phyloP scores from a whole-genome alignment of 768 basidiomycete species.

The Mycena kentingensis region DNA sequence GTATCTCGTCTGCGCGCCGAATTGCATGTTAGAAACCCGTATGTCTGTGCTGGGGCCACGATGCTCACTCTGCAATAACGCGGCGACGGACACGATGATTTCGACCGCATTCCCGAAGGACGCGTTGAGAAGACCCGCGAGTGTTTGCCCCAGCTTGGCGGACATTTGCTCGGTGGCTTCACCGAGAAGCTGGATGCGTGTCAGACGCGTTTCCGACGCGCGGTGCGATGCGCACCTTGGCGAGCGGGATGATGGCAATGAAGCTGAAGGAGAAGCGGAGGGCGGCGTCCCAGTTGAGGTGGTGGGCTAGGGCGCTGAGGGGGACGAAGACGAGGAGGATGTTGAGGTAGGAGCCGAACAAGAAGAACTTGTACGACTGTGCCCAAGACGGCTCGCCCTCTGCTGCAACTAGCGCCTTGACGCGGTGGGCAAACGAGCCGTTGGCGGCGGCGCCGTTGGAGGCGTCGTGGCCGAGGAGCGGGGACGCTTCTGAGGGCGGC shows the following conservation, averaged over 20 bases:
- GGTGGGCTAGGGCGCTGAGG: constrained; percentile 64
- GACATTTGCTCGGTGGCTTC: constrained; percentile 84
- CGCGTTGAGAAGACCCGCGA: constrained; percentile 86
- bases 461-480: constrained; percentile 48
- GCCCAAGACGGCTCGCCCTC: constrained; percentile 66
- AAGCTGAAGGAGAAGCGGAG: constrained; percentile 77
- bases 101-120: constrained; percentile 85
- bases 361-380: constrained; percentile 57
- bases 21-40: constrained; percentile 9
- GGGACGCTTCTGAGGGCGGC: constrained; percentile 45
- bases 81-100: constrained; percentile 87
- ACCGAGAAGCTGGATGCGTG: constrained; percentile 59
- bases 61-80: constrained; percentile 68
- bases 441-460: constrained; percentile 27
- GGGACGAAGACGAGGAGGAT: constrained; percentile 80
- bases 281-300: constrained; percentile 72
- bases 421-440: constrained; percentile 34
- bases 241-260: constrained; percentile 83
- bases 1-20: constrained; percentile 75
- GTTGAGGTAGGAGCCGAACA: constrained; percentile 72
- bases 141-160: constrained; percentile 75
- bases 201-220: constrained; percentile 6
- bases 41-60: not conserved
- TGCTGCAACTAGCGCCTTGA: constrained; percentile 48
- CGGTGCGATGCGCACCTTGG: constrained; percentile 55